phyloP scores from a whole-genome alignment of 108 stramenopile species.

The Cyclotella cryptica region DNA sequence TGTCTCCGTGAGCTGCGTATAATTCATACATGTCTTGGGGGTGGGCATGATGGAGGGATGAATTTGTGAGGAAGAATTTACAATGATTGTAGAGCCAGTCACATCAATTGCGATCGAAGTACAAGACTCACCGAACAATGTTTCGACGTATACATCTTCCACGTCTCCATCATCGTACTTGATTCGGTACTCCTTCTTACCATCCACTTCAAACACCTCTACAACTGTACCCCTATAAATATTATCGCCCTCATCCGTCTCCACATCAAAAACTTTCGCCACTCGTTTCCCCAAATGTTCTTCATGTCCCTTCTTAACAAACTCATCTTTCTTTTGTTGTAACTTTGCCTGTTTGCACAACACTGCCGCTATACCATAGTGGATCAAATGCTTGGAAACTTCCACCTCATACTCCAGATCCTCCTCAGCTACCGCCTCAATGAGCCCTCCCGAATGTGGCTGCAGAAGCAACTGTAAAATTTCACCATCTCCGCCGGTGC shows the following conservation, averaged over 20 bases:
- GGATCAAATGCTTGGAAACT: slow-evolving; percentile 52
- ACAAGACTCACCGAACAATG: slow-evolving; percentile 62
- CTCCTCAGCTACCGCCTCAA: slow-evolving; percentile 24
- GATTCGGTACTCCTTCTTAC: slow-evolving; percentile 45
- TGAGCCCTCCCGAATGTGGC: slow-evolving; percentile 37
- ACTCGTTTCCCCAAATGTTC: slow-evolving; percentile 58
- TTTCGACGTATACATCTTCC: slow-evolving; percentile 56
- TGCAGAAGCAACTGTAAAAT: slow-evolving; percentile 51
- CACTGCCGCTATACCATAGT: slow-evolving; percentile 58
- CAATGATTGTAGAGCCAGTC: neutral
- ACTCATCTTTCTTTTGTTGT: slow-evolving; percentile 29
- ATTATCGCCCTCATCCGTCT: slow-evolving; percentile 53
- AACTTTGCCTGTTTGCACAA: slow-evolving; percentile 23
- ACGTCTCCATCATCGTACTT: slow-evolving; percentile 76
- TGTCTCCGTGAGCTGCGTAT: slow-evolving; percentile 55
- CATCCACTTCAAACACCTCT: slow-evolving; percentile 31
- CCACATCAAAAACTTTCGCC: slow-evolving; percentile 60
- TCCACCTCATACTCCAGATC: slow-evolving; percentile 34
- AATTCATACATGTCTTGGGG: slow-evolving; percentile 48
- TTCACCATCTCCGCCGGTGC: slow-evolving; percentile 75
- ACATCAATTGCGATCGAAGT: neutral
- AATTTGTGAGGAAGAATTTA: neutral
- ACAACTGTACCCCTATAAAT: slow-evolving; percentile 61
- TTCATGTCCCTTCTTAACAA: slow-evolving; percentile 18
- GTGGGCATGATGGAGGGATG: neutral